These are phyloP conservation scores for Pyrus hybrid DNA, from an alignment of 331 rosid genomes.

Conservation along the genomic window DNA sequence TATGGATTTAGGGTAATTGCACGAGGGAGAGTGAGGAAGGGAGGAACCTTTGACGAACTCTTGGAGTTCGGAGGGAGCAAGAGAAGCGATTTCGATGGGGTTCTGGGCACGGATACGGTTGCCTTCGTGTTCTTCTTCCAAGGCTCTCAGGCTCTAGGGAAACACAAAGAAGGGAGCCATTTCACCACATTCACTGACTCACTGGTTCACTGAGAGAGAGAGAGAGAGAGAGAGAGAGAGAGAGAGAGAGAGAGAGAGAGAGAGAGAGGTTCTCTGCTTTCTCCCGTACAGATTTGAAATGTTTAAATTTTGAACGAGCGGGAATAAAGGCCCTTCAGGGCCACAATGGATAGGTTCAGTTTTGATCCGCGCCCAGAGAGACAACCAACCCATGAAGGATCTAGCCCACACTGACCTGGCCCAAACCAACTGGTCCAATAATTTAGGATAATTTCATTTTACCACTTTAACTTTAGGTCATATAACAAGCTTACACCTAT, in stretches of 20 bases:
- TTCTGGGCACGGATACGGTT: slow-evolving; percentile 48
- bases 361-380: too few relatives aligned
- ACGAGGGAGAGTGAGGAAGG: not conserved
- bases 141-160: slow-evolving; percentile 53
- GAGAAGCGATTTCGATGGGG: slow-evolving; percentile 34
- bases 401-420: too few relatives aligned
- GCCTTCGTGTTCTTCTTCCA: slow-evolving; percentile 57
- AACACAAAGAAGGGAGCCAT: slow-evolving; percentile 81
- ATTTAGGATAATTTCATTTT: too few relatives aligned
- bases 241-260: not conserved
- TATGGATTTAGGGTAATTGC: not conserved
- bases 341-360: too few relatives aligned
- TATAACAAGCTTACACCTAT: too few relatives aligned
- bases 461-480: too few relatives aligned
- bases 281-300: not conserved
- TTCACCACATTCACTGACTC: not conserved
- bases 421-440: too few relatives aligned
- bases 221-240: not conserved
- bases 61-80: slow-evolving; percentile 58
- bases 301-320: not conserved
- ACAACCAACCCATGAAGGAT: too few relatives aligned
- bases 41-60: slow-evolving; percentile 88
- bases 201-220: not conserved
- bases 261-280: not conserved
- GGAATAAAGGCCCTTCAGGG: not conserved